Evolutionary conservation across 805 yeast species (phyloP).

Genomic region (Teunomyces atbi): DNA sequence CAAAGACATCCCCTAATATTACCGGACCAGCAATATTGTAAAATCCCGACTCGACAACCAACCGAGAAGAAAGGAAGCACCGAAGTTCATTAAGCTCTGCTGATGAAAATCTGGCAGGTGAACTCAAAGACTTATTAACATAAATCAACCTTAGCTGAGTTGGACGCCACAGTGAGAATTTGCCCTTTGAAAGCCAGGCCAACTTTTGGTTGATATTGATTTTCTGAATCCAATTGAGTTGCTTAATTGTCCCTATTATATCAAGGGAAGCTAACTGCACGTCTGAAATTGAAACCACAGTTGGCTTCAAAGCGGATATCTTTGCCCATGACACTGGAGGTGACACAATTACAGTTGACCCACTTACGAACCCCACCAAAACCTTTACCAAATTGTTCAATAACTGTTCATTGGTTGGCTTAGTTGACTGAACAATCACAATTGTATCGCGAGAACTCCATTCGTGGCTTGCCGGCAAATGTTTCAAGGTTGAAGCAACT

Average conservation of each 20-base stretch:
- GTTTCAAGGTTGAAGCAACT: constrained; percentile 50
- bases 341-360: constrained; percentile 23
- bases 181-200: constrained; percentile 48
- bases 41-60: constrained; percentile 49
- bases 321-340: constrained; percentile 9
- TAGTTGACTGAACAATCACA: constrained; percentile 18
- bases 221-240: constrained; percentile 14
- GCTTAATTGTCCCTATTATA: constrained; percentile 7
- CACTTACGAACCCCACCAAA: constrained; percentile 38
- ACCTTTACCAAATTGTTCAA: constrained; percentile 35
- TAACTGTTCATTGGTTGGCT: constrained; percentile 20
- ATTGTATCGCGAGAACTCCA: constrained; percentile 24
- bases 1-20: constrained; percentile 57
- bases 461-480: constrained; percentile 41
- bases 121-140: constrained; percentile 26
- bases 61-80: constrained; percentile 47
- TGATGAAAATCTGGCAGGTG: constrained; percentile 13
- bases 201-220: constrained; percentile 35
- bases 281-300: constrained; percentile 30
- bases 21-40: constrained; percentile 56
- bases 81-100: constrained; percentile 41
- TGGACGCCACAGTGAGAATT: constrained; percentile 32
- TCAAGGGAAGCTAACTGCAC: constrained; percentile 16
- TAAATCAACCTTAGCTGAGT: constrained; percentile 41
- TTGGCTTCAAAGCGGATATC: constrained; percentile 19